Percentiles rank a stretch among this genome's conserved stretches.
These are phyloP conservation scores for Solanum megistacrolobum DNA, from an alignment of 257 asterid genomes.

Conservation along the genomic window DNA sequence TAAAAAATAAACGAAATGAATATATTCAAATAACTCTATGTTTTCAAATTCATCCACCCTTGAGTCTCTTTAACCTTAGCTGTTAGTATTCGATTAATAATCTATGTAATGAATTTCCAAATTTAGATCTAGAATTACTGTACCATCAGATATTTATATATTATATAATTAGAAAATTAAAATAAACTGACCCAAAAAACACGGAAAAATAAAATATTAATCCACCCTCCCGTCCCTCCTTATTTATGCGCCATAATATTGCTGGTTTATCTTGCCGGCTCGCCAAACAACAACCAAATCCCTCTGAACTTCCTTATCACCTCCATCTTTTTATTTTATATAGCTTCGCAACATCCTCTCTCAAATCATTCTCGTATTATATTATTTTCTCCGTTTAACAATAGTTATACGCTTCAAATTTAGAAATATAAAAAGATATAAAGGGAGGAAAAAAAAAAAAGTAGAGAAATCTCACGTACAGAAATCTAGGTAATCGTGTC, in stretches of 20 bases:
- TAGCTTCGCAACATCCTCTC: not conserved
- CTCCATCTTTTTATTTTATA: not conserved
- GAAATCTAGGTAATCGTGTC: constrained; percentile 4
- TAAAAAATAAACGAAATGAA: too few species aligned
- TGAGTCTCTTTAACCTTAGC: not conserved
- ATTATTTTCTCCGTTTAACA: rapidly evolving
- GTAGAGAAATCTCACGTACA: not conserved
- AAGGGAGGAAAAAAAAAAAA: not conserved
- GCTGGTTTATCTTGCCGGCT: not conserved
- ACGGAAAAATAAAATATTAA: not conserved
- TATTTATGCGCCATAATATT: not conserved
- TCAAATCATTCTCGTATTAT: constrained; percentile 1
- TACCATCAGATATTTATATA: not conserved
- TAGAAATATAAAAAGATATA: not conserved
- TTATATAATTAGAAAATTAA: not conserved
- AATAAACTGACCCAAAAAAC: not conserved
- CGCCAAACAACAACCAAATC: not conserved
- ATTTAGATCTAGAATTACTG: not conserved
- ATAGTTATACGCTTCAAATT: not conserved
- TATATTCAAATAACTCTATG: not conserved
- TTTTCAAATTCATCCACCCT: not conserved
- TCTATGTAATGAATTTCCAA: not conserved
- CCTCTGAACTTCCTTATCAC: not conserved
- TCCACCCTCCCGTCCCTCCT: not conserved
- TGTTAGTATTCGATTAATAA: not conserved